phyloP scores from a whole-genome alignment of 768 basidiomycete genomes.

The Mycena rebaudengoi region DNA sequence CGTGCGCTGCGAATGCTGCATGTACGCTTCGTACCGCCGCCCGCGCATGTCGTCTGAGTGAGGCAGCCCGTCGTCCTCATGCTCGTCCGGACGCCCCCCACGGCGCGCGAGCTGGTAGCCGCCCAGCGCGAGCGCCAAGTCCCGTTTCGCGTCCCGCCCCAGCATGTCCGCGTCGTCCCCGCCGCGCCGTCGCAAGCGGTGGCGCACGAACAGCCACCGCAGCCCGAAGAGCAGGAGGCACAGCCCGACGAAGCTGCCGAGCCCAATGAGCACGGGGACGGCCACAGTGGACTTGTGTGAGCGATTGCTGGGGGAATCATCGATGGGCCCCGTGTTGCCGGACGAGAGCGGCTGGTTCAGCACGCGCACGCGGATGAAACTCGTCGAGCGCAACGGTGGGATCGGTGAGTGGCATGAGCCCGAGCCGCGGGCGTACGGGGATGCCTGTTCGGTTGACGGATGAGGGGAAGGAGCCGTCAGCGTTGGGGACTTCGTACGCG shows the following conservation, averaged over 20 bases:
- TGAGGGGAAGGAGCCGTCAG: slow-evolving; percentile 54
- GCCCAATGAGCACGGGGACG: slow-evolving; percentile 66
- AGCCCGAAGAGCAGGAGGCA: slow-evolving; percentile 62
- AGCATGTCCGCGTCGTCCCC: slow-evolving; percentile 21
- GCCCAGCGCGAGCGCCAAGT: slow-evolving; percentile 8
- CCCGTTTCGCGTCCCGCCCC: slow-evolving; percentile 26
- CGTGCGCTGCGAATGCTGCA: slow-evolving; percentile 43
- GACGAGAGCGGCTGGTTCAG: slow-evolving; percentile 70
- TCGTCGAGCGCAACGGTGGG: slow-evolving; percentile 67
- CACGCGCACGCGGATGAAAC: slow-evolving; percentile 75
- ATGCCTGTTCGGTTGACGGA: slow-evolving; percentile 8
- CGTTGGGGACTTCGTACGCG: slow-evolving; percentile 63
- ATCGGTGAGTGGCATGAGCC: slow-evolving; percentile 71
- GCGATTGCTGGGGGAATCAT: slow-evolving; percentile 17
- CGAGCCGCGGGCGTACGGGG: slow-evolving; percentile 57
- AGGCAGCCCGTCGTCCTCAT: slow-evolving; percentile 35
- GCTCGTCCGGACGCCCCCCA: slow-evolving; percentile 33
- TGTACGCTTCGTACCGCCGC: slow-evolving; percentile 49
- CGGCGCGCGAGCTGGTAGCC: slow-evolving; percentile 12
- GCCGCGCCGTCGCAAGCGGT: slow-evolving; percentile 38
- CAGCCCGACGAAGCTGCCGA: slow-evolving; percentile 65
- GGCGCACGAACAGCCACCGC: slow-evolving; percentile 59
- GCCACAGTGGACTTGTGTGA: slow-evolving; percentile 61
- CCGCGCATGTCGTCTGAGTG: slow-evolving; percentile 50
- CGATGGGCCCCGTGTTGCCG: slow-evolving; percentile 24